phyloP scores from a whole-genome alignment of 2,329 filamentous ascomycete genomes.

The Thermochaetoides dissita region DNA sequence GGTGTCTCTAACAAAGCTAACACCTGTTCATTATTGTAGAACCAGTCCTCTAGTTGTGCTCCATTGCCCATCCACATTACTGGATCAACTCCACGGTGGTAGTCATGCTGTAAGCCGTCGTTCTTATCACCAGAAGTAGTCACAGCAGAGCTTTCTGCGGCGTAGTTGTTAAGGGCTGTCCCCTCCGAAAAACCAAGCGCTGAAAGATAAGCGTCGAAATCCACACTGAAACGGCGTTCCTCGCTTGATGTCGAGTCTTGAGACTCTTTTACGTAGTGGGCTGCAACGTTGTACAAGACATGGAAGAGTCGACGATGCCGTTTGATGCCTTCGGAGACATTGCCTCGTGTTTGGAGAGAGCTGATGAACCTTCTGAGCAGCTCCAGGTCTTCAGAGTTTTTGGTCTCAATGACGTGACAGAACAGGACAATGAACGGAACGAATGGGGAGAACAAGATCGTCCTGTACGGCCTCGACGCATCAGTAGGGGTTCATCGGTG shows the following conservation, averaged over 20 bases:
- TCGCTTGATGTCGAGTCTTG: background rate
- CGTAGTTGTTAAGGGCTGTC: conserved; percentile 12
- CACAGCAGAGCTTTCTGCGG: background rate
- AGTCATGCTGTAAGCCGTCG: conserved; percentile 1
- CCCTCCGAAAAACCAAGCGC: conserved; percentile 31
- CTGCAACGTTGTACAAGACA: conserved; percentile 43
- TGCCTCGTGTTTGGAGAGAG: conserved; percentile 36
- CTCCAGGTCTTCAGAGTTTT: conserved; percentile 35
- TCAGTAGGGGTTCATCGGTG: background rate
- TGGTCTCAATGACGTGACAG: conserved; percentile 41
- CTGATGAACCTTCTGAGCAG: conserved; percentile 41
- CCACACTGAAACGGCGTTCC: conserved; percentile 6
- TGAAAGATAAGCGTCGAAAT: conserved; percentile 37
- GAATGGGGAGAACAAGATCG: conserved; percentile 41
- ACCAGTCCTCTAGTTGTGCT: conserved; percentile 25
- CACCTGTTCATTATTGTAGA: conserved; percentile 25
- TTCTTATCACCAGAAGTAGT: background rate
- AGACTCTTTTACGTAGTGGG: conserved; percentile 37
- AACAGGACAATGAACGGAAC: conserved; percentile 47
- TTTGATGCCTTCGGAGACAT: conserved; percentile 39
- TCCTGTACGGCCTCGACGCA: conserved; percentile 23
- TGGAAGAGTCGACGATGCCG: conserved; percentile 37
- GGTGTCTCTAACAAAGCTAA: conserved; percentile 14
- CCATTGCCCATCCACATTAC: conserved; percentile 25
- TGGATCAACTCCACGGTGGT: conserved; percentile 12